These are phyloP conservation scores for Xylariaceae sp. DNA, from an alignment of 2,329 filamentous ascomycete species.

Conservation along the genomic window DNA sequence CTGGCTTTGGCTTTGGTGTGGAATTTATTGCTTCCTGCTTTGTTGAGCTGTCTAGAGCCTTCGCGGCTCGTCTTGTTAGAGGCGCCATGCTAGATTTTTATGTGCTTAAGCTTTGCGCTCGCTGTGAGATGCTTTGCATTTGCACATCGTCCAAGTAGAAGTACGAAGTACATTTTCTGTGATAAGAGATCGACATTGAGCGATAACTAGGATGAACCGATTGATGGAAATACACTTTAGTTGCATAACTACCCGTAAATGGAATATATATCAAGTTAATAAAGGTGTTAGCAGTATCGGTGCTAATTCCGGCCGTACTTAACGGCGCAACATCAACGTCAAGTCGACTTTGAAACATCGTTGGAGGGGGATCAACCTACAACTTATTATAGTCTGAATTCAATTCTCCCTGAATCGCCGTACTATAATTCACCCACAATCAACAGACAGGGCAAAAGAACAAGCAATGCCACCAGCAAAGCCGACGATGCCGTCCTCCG, in stretches of 20 bases:
- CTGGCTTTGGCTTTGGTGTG: neutral
- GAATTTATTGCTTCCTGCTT: neutral
- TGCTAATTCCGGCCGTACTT: no score
- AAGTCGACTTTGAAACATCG: neutral
- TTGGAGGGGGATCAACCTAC: neutral
- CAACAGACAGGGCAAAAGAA: neutral
- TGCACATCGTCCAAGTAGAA: no score
- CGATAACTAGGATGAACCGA: no score
- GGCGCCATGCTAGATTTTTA: conserved; percentile 23
- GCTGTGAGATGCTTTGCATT: no score
- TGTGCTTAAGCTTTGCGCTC: neutral
- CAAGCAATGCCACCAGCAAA: conserved; percentile 20
- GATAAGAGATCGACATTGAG: neutral
- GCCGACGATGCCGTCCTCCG: conserved; percentile 14
- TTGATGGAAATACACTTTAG: no score
- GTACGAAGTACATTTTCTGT: neutral
- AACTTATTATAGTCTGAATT: neutral
- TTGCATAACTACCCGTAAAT: no score
- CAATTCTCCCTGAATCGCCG: neutral
- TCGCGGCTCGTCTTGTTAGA: conserved; percentile 27
- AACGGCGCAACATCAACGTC: neutral
- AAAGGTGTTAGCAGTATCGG: no score
- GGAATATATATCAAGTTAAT: no score
- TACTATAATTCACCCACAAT: neutral
- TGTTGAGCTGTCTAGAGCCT: conserved; percentile 6